Conservation (phyloP, 202 grass and related monocot species). For the Cymbopogon flexuosus region DNA sequence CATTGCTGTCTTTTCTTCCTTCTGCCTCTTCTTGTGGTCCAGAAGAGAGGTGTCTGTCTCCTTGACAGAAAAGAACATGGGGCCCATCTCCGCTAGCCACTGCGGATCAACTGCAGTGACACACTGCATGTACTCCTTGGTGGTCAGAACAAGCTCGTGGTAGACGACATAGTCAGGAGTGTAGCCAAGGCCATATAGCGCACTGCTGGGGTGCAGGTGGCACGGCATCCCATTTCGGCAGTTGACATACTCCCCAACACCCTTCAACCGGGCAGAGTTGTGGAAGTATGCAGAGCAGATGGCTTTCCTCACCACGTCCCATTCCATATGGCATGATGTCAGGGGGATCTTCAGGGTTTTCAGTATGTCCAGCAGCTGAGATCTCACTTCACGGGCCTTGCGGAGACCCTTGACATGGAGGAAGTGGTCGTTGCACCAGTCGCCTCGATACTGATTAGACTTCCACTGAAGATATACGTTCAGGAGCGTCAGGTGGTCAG, state of each 20-base stretch:
- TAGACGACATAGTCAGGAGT: slow-evolving; percentile 92
- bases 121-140: slow-evolving; percentile 99
- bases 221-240: slow-evolving; percentile 95
- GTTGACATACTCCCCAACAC: slow-evolving; percentile 92
- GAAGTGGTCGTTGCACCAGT: slow-evolving; percentile 98
- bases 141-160: slow-evolving; percentile 88
- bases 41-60: slow-evolving; percentile 80
- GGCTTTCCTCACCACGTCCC: slow-evolving; percentile 89
- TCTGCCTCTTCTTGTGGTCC: slow-evolving; percentile 86
- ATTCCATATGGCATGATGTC: slow-evolving; percentile 83
- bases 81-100: slow-evolving; percentile 88
- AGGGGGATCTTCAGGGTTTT: slow-evolving; percentile 81
- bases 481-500: slow-evolving; percentile 84
- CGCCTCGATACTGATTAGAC: slow-evolving; percentile 81
- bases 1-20: slow-evolving; percentile 85
- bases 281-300: slow-evolving; percentile 97
- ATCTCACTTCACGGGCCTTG: slow-evolving; percentile 89
- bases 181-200: slow-evolving; percentile 83
- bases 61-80: slow-evolving; percentile 98
- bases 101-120: slow-evolving; percentile 88
- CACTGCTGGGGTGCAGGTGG: slow-evolving; percentile 93
- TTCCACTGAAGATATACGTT: slow-evolving; percentile 98
- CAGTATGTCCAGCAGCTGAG: slow-evolving; percentile 85
- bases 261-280: slow-evolving; percentile 85
- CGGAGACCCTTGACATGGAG: slow-evolving; percentile 91